Evolutionary conservation across 1,139 yeast species (phyloP).

Genomic region (Debaryomycetaceae sp.): DNA sequence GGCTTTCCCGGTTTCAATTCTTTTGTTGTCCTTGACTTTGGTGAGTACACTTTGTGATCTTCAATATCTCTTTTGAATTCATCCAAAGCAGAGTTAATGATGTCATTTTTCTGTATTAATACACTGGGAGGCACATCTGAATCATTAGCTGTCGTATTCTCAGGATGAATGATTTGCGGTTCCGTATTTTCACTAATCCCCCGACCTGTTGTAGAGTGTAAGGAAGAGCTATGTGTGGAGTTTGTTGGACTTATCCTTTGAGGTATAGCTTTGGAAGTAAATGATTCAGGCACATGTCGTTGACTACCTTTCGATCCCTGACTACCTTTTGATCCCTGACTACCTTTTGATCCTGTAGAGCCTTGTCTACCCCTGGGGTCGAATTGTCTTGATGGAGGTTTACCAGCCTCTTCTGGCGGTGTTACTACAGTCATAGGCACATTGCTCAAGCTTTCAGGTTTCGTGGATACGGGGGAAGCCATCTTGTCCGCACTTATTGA

Average conservation of each 20-base stretch:
- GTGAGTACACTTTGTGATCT: slow-evolving; percentile 17
- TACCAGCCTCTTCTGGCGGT: not conserved
- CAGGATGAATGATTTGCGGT: slow-evolving; percentile 6
- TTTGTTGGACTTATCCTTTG: not conserved
- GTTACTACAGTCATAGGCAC: not conserved
- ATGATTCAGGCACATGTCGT: not conserved
- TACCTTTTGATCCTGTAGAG: not conserved
- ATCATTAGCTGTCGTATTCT: not conserved
- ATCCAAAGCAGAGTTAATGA: slow-evolving; percentile 27
- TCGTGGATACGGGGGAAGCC: not conserved
- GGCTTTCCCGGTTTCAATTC: slow-evolving; percentile 6
- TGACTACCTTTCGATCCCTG: not conserved
- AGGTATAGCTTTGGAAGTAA: not conserved
- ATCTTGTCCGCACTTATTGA: slow-evolving; percentile 1
- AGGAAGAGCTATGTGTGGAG: slow-evolving; percentile 6
- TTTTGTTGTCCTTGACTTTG: slow-evolving; percentile 8
- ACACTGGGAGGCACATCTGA: not conserved
- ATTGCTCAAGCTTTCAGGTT: not conserved
- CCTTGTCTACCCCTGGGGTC: not conserved
- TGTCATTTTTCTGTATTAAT: slow-evolving; percentile 10
- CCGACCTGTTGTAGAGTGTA: slow-evolving; percentile 8
- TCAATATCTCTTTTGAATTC: slow-evolving; percentile 30
- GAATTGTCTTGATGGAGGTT: not conserved
- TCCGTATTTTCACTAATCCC: slow-evolving; percentile 4
- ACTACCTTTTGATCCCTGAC: not conserved